Evolutionary conservation across 2,329 filamentous ascomycete genomes (phyloP), one percentile per base, ranked within the genome.

Genomic region (Coleophoma cylindrospora): DNA sequence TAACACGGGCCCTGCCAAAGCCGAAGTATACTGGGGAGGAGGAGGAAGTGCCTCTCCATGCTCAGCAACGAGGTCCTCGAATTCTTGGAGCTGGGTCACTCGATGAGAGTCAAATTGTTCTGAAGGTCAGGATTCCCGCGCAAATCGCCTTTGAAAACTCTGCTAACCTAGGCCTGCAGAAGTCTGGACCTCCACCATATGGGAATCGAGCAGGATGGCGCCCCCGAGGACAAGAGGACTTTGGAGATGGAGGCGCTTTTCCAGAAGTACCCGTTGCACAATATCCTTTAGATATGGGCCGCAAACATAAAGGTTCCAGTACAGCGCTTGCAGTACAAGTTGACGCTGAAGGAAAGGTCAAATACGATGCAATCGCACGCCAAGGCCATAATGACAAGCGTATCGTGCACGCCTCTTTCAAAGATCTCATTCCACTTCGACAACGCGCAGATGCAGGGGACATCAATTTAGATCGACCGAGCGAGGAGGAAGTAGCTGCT

Each of bases 301-400:
- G 86, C 62, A 95, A 95, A 70, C 77, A 79, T 34, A 63, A 70
- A 9, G 78, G 75, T 33, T 81, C 78, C 43, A 94, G 85, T 58
- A 97, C 96, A 71, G 91, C 94, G 49, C 79, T 99, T 44, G 86
- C 91, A n/a, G 79, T 97, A 33, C 89, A 95, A 66, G 91, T 97
- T 34, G 91, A 97, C 65, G 83, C 79, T 0, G 87, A 95, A 57
- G 94, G 94, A 41, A 95, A 95, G 66, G 88, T 96, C 55, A 95
- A 96, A 70, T 99, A 96, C 73, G 91, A 96, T 67, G 91, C 91
- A 48, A 95, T 99, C 64, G 92, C 92, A 47, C 80, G 86, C 61
- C 87, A 92, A 64, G 94, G 94, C 13, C 94, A 99, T 67, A 79
- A 79, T 65, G 89, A 91, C 17, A 83, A 82, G 53, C 80, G 91